Percentiles rank a stretch among this genome's conserved stretches.
phyloP scores from a whole-genome alignment of 495 filamentous ascomycete genomes.

The Xylaria venustula region DNA sequence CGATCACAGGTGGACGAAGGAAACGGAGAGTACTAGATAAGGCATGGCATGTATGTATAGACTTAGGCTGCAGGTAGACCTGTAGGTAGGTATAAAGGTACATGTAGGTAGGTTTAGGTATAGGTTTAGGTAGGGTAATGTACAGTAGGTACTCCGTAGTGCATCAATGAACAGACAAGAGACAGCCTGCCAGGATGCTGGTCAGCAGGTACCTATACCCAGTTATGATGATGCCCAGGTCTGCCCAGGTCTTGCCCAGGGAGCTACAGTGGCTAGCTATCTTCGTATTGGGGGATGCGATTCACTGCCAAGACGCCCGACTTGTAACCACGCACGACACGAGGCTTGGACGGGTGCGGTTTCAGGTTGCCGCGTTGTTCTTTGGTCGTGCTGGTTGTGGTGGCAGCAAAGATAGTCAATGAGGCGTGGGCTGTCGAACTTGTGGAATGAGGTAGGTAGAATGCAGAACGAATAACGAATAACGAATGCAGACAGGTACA shows the following conservation, averaged over 20 bases:
- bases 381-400: conserved; percentile 4
- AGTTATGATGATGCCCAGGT: too few relatives aligned
- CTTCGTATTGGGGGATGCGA: too few relatives aligned
- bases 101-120: neutral
- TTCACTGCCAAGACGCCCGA: conserved; percentile 4
- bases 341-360: conserved; percentile 4
- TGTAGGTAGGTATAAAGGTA: neutral
- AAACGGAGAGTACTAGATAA: neutral
- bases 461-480: neutral
- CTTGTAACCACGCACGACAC: conserved; percentile 5
- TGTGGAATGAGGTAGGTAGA: neutral
- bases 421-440: conserved; percentile 2
- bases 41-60: neutral
- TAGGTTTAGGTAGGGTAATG: too few relatives aligned
- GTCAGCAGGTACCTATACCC: too few relatives aligned
- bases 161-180: too few relatives aligned
- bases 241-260: too few relatives aligned
- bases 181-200: too few relatives aligned
- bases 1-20: conserved; percentile 2
- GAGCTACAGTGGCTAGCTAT: too few relatives aligned
- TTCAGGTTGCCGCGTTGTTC: conserved; percentile 4
- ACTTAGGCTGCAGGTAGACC: neutral
- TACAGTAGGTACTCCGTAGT: too few relatives aligned
- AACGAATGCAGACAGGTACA: too few relatives aligned
- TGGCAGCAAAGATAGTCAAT: neutral